phyloP scores from a whole-genome alignment of 371 early-diverging fungal species.

The Rhizopus stolonifer region DNA sequence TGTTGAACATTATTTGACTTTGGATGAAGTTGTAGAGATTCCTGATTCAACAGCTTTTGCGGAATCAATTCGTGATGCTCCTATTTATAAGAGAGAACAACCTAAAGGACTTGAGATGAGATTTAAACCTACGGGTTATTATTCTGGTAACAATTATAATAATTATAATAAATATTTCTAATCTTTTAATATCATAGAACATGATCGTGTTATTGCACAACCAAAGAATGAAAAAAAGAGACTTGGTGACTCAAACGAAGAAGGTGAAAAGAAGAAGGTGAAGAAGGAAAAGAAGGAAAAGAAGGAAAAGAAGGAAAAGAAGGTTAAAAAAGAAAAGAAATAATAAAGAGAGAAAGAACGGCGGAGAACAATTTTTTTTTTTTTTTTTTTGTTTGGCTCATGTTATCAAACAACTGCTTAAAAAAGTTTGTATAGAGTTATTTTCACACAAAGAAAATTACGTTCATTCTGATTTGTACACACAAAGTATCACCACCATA shows the following conservation, averaged over 20 bases:
- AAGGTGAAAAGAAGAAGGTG: too few species aligned
- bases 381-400: slow-evolving; percentile 4
- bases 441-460: too few species aligned
- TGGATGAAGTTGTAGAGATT: slow-evolving; percentile 44
- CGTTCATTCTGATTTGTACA: too few species aligned
- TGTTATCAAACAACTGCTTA: too few species aligned
- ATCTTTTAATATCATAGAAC: background rate
- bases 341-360: too few species aligned
- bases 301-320: slow-evolving; percentile 19
- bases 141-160: slow-evolving; percentile 34
- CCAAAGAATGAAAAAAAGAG: slow-evolving; percentile 4
- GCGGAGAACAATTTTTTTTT: slow-evolving; percentile 4
- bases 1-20: slow-evolving; percentile 35
- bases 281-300: slow-evolving; percentile 22
- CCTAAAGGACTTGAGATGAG: slow-evolving; percentile 50
- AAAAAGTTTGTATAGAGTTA: too few species aligned
- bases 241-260: slow-evolving; percentile 11
- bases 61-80: slow-evolving; percentile 35
- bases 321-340: too few species aligned
- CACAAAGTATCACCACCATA: too few species aligned
- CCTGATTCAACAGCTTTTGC: slow-evolving; percentile 41
- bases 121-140: slow-evolving; percentile 47
- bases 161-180: background rate
- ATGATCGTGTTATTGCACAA: background rate
- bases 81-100: slow-evolving; percentile 42